A percentile compares a stretch with the other conserved stretches of the same genome.
phyloP scores from a whole-genome alignment of 1,284 basidiomycete genomes.

The Amylostereum areolatum region DNA sequence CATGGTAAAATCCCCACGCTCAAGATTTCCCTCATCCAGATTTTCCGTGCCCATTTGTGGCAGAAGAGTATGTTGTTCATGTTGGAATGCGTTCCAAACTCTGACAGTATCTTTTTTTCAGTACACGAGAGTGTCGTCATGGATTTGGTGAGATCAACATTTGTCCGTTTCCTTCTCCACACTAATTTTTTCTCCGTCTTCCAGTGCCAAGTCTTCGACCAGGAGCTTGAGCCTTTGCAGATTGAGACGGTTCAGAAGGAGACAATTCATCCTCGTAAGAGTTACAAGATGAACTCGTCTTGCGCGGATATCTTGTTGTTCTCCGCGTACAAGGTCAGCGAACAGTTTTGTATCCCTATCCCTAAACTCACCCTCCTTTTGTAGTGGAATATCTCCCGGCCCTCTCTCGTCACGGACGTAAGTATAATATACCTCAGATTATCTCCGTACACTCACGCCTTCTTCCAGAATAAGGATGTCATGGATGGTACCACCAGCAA shows the following conservation, averaged over 20 bases:
- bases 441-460: constrained; percentile 2
- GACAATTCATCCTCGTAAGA: constrained; percentile 98
- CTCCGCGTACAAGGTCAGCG: constrained; percentile 79
- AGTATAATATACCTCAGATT: constrained; percentile 19
- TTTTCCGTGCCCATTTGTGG: constrained; percentile 99
- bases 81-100: background rate
- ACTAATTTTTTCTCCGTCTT: background rate
- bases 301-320: constrained; percentile 96
- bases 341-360: background rate
- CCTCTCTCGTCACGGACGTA: constrained; percentile 92
- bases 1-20: constrained; percentile 98
- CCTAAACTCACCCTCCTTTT: constrained; percentile 12
- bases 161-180: background rate
- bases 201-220: constrained; percentile 96
- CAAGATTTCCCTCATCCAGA: constrained; percentile 98
- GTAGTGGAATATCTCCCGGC: constrained; percentile 95
- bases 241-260: constrained; percentile 99
- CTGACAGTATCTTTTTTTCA: constrained; percentile 22
- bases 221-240: constrained; percentile 95
- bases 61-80: constrained; percentile 74
- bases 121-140: constrained; percentile 91
- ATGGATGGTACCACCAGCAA: constrained; percentile 96
- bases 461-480: constrained; percentile 78
- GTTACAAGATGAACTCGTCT: constrained; percentile 99
- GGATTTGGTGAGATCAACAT: constrained; percentile 67